These are phyloP conservation scores for Fusarium goolgardi DNA, from an alignment of 2,329 filamentous ascomycete genomes.

Conservation along the genomic window DNA sequence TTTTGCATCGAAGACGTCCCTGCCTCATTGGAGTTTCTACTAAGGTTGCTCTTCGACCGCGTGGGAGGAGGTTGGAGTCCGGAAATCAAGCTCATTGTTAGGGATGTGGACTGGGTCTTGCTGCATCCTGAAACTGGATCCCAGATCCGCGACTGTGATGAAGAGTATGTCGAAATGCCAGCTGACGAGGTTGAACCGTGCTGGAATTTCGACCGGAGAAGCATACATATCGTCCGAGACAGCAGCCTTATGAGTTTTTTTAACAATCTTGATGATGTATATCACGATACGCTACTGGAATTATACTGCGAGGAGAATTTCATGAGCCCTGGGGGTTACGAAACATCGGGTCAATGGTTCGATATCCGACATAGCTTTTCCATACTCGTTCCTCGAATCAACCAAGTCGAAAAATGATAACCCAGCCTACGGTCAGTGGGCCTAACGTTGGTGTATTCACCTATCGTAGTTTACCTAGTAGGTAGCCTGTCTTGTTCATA, in stretches of 20 bases:
- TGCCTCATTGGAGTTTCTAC: background rate
- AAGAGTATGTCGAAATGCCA: background rate
- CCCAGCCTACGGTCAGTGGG: background rate
- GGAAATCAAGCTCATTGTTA: background rate
- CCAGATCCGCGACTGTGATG: background rate
- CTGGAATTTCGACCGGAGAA: background rate
- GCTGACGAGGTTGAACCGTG: rapidly evolving
- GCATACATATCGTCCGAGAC: background rate
- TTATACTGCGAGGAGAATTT: background rate
- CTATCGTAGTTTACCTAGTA: background rate
- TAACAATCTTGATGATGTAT: background rate
- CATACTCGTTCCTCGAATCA: background rate
- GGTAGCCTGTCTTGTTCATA: background rate
- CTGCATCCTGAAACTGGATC: no score
- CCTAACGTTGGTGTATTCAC: background rate
- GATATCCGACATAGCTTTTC: background rate
- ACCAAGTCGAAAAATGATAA: background rate
- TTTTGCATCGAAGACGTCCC: background rate
- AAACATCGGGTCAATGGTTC: background rate
- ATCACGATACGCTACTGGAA: rapidly evolving
- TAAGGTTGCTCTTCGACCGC: background rate
- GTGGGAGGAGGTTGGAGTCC: rapidly evolving
- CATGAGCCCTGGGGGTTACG: background rate
- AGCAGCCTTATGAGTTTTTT: background rate
- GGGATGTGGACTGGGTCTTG: background rate